Base-by-base conservation (phyloP, 2,329 filamentous ascomycete species). In the Colletotrichum zoysiae region DNA sequence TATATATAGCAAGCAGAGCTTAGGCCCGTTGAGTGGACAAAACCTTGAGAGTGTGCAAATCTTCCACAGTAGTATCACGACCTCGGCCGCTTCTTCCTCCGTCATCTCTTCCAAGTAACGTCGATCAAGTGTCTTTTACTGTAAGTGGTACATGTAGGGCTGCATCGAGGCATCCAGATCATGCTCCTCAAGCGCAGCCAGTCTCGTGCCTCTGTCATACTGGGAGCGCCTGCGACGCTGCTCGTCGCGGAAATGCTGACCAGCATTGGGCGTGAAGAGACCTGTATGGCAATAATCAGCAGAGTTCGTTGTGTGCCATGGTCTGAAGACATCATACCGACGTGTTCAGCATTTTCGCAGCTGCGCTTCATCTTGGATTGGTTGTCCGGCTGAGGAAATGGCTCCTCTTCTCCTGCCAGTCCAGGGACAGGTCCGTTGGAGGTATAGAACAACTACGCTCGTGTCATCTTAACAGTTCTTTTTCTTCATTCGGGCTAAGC, bases 311-410 rank as follows among this genome's bases (percentile, higher is more conserved):
- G 33, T 58, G 6, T 11, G 20, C 12, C 5, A 23, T 12, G 23
- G 3, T 26, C 20, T 12, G 14, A 67, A 64, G 86, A 91, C 9
- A 23, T 9, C 65, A 80, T 79, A 90, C 95, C 95, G 75, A 95
- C 90, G 78, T 94, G 91, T 78, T 94, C 92, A 1, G 94, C 94
- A 79, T 96, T 97, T 79, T 97, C 93, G 72, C 93, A 92, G 75
- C 93, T 96, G 72, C 95, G 89, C 82, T 94, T 92, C 86, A 96
- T 92, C 84, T 97, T 97, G 0, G 92, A 93, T 67, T 90, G 88
- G 78, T 97, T 97, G 82, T 97, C 94, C 0, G 94, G 92, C 1
- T 85, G 84, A 0, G 94, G 94, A 76, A 97, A 97, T 0, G 84
- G 79, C 75, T 94, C 91, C 81, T 97, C 93, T 42, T 89, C 84